Evolutionary conservation across 2,329 filamentous ascomycete species (phyloP), one percentile per base, ranked within the genome.

Genomic region (Lasiodiplodia citricola): DNA sequence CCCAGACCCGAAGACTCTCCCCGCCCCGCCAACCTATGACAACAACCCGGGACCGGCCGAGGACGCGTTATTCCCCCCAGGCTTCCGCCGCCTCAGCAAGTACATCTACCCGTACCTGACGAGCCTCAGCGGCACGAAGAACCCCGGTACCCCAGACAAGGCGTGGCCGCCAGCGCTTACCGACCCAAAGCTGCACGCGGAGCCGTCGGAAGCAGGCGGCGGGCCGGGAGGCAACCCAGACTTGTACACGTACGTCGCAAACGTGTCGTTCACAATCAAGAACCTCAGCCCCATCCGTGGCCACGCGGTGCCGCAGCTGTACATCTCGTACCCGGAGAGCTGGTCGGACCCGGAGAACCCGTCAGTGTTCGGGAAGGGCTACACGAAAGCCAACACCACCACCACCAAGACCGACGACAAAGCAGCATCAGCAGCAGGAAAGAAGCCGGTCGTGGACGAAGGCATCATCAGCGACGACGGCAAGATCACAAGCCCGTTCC

Each of bases 201-300:
- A 57, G 31, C 75, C 74, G 8, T 92, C 90, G n/a, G 83, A 82
- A 0, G 91, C 91, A 0, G 91, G 91, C 44, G 92, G 91, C 50
- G 90, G 85, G 8, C 86, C 90, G 69, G 88, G 87, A 13, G 88
- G 88, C 0, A 84, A 87, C 72, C 77, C 83, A 0, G 84, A 85
- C 28, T 82, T 90, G 25, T 89, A 84, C 82, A 82, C 85, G 10
- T 79, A 77, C 4, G 52, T 67, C 23, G 64, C 80, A 67, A 84
- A 77, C 55, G 81, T 87, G 6, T 79, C 80, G 2, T 81, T 84
- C 2, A 77, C 80, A 0, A 73, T 90, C 10, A 78, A 76, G 35
- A 90, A 90, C 78, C 84, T 82, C 0, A 87, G 87, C 16, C 70
- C 73, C 3, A 73, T 81, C 1, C 89, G 89, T 68, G 87, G 86